Evolutionary conservation across 345 rosid genomes (phyloP), one percentile per base, ranked within the genome.

Genomic region (Boechera stricta): DNA sequence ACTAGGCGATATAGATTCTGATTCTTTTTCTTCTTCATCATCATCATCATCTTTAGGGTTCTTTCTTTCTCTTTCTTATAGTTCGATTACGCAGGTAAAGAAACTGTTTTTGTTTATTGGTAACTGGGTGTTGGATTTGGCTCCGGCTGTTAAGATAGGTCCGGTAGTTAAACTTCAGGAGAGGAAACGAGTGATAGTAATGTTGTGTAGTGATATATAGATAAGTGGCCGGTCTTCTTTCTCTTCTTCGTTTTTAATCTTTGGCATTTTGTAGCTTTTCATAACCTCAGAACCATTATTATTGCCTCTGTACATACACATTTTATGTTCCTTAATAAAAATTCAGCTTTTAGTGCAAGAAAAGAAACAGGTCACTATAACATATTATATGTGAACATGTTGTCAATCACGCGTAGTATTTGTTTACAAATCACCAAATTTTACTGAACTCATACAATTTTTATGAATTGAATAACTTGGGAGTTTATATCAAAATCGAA

Each of bases 241-340:
- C 13, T 67, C 42, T 52, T 76, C 47, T 29, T 38, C 15, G 9
- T 54, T 64, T 76, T 64, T 76, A 3, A 31, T 64, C 69, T 57
- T 41, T 77, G 66, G 70, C 54, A 61, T 73, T 79, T 79, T 77
- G 78, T 84, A 84, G 90, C 87, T 83, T 84, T 49, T 68, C 11
- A 61, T 78, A 67, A 51, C 77, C 75, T 84, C 82, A 83, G 79
- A 81, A 83, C 81, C 86, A 85, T 84, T 85, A 76, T 85, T 79
- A 78, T 80, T 83, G 82, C 84, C 82, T 88, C 69, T 95, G 98
- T 95, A 92, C 85, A 95, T 89, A 87, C 88, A 83, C 89, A 83
- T 86, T 87, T 85, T 76, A 72, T 78, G 74, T 88, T 83, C 82
- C 81, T 64, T 84, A 92, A 90, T 88, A 89, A 80, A 52, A 85